phyloP scores from a whole-genome alignment of 257 asterid genomes.

The Fraxinus cuspidata region DNA sequence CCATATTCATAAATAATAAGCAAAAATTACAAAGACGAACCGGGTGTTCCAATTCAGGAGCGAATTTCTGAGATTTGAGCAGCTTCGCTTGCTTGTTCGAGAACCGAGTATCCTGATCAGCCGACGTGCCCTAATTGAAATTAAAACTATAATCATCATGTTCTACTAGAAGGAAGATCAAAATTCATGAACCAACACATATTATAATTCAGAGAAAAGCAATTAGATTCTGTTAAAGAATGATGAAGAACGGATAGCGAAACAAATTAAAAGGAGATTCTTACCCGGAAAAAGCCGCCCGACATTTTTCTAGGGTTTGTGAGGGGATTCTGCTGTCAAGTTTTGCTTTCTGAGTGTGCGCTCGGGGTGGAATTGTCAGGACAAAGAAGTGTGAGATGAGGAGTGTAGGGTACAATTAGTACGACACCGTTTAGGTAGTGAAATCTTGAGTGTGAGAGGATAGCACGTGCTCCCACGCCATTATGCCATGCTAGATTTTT shows the following conservation, averaged over 20 bases:
- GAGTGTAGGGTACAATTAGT: background rate
- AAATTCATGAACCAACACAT: slow-evolving; percentile 14
- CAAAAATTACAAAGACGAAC: slow-evolving; percentile 40
- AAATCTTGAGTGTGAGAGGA: background rate
- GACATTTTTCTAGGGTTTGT: slow-evolving; percentile 84
- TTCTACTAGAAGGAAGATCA: slow-evolving; percentile 13
- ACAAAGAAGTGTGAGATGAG: background rate
- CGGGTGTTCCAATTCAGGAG: slow-evolving; percentile 91
- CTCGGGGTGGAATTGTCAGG: background rate
- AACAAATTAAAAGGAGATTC: slow-evolving; percentile 1
- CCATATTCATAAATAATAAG: background rate
- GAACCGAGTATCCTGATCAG: slow-evolving; percentile 97
- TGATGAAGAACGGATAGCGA: background rate
- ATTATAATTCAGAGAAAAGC: background rate
- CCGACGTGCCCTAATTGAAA: slow-evolving; percentile 83
- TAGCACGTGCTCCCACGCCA: background rate
- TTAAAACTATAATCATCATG: background rate
- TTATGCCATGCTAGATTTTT: background rate
- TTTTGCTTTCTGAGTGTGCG: slow-evolving; percentile 2
- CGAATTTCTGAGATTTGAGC: slow-evolving; percentile 89
- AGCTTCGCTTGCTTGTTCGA: slow-evolving; percentile 98
- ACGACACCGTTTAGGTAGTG: slow-evolving; percentile 30
- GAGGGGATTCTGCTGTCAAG: slow-evolving; percentile 1
- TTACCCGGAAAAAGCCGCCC: slow-evolving; percentile 95
- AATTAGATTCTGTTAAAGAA: background rate